Conservation (phyloP, 345 rosid genomes). For the Firmiana major region DNA sequence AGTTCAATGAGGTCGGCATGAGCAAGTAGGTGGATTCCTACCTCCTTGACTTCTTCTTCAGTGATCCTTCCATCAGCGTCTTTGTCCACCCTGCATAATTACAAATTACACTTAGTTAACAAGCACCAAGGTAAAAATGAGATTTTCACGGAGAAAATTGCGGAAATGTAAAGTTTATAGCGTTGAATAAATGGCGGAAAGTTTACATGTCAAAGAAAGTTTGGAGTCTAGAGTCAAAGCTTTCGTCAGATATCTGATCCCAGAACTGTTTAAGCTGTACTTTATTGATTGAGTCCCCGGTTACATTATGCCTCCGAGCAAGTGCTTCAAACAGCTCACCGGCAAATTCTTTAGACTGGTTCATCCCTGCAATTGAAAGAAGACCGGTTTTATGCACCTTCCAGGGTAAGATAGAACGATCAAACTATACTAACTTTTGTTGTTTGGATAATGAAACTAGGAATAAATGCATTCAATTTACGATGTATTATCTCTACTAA, state of each 20-base stretch:
- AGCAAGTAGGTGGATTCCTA: conserved; percentile 17
- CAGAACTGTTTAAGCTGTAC: conserved; percentile 63
- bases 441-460: neutral
- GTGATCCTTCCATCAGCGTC: conserved; percentile 82
- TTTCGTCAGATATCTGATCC: conserved; percentile 80
- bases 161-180: neutral
- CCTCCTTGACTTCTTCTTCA: conserved; percentile 86
- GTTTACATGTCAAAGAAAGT: conserved; percentile 83
- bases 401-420: neutral
- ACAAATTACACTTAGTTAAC: conserved; percentile 1
- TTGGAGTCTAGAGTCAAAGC: conserved; percentile 88
- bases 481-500: no score
- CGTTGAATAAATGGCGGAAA: neutral
- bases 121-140: neutral
- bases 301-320: conserved; percentile 56
- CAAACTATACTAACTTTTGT: neutral
- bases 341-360: conserved; percentile 84
- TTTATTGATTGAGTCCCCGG: conserved; percentile 62
- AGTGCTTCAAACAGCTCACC: conserved; percentile 70
- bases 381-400: neutral
- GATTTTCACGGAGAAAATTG: neutral
- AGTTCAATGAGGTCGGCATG: conserved; percentile 2
- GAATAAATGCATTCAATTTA: no score
- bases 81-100: conserved; percentile 61
- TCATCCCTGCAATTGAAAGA: conserved; percentile 50